These are phyloP conservation scores for Curvularia eragrostidis DNA, from an alignment of 2,329 filamentous ascomycete genomes.

Conservation along the genomic window DNA sequence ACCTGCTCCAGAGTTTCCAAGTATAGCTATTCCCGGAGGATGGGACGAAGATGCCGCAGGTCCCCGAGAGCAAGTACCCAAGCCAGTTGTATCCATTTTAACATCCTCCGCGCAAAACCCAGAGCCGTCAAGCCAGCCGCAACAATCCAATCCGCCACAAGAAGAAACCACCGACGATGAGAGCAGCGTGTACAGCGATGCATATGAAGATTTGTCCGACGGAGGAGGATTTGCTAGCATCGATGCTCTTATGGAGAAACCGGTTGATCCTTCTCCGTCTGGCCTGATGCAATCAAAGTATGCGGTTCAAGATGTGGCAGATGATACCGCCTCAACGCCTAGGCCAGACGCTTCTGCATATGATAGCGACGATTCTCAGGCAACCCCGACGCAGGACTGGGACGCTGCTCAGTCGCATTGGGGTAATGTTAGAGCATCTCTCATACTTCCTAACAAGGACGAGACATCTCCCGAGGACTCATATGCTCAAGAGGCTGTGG, in stretches of 20 bases:
- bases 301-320: constrained; percentile 27
- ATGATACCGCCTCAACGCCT: constrained; percentile 21
- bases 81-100: constrained; percentile 1
- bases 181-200: constrained; percentile 74
- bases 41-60: constrained; percentile 43
- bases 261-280: constrained; percentile 48
- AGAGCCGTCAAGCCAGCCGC: constrained; percentile 13
- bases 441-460: constrained; percentile 53
- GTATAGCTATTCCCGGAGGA: constrained; percentile 37
- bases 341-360: constrained; percentile 18
- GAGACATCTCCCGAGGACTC: constrained; percentile 12
- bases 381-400: constrained; percentile 62
- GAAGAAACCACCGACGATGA: constrained; percentile 45
- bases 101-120: constrained; percentile 1
- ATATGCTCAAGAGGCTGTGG: constrained; percentile 11
- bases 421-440: constrained; percentile 68
- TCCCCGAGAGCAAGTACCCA: not conserved
- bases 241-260: constrained; percentile 72
- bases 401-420: constrained; percentile 72
- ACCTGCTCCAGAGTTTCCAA: constrained; percentile 35
- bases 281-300: constrained; percentile 35
- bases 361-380: constrained; percentile 14
- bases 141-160: constrained; percentile 9
- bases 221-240: constrained; percentile 73
- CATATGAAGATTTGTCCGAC: constrained; percentile 74